phyloP scores from a whole-genome alignment of 176 grass and related monocot genomes.

The Phyllostachys edulis region DNA sequence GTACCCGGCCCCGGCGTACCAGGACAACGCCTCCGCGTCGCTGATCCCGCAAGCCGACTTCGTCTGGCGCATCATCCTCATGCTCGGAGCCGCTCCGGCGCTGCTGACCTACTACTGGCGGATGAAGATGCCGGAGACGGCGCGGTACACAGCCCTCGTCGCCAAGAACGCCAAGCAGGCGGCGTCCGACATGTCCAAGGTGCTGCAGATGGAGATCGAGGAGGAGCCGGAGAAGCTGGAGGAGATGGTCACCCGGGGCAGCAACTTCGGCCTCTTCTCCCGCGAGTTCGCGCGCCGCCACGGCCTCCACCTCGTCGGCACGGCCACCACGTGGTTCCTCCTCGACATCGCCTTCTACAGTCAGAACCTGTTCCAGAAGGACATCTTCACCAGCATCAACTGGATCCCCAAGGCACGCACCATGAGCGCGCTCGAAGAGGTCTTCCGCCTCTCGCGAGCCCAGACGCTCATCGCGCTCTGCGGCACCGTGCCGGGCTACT shows the following conservation, averaged over 20 bases:
- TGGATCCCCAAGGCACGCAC: slow-evolving; percentile 50
- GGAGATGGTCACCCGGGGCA: neutral
- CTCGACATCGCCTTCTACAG: slow-evolving; percentile 93
- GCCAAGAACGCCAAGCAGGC: slow-evolving; percentile 71
- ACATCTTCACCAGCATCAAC: slow-evolving; percentile 65
- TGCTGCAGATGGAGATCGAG: slow-evolving; percentile 48
- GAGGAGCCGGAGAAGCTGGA: slow-evolving; percentile 38
- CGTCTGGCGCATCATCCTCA: slow-evolving; percentile 64
- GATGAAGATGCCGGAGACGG: slow-evolving; percentile 85
- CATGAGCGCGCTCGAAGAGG: slow-evolving; percentile 66
- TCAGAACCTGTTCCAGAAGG: slow-evolving; percentile 83
- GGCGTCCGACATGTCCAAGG: slow-evolving; percentile 64
- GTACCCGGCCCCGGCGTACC: slow-evolving; percentile 35
- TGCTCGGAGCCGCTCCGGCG: slow-evolving; percentile 53
- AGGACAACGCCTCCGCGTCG: neutral
- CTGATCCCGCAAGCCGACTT: slow-evolving; percentile 48
- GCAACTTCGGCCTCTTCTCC: slow-evolving; percentile 49
- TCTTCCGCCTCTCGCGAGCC: slow-evolving; percentile 49
- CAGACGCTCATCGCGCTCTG: slow-evolving; percentile 65
- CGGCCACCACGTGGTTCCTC: slow-evolving; percentile 65
- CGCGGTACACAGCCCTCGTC: slow-evolving; percentile 72
- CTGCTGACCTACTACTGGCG: slow-evolving; percentile 72
- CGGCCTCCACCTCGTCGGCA: slow-evolving; percentile 58
- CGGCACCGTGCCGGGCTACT: slow-evolving; percentile 73
- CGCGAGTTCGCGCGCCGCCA: slow-evolving; percentile 46